These are phyloP conservation scores for Epichloe bromicola DNA, from an alignment of 2,329 filamentous ascomycete species.

Conservation along the genomic window DNA sequence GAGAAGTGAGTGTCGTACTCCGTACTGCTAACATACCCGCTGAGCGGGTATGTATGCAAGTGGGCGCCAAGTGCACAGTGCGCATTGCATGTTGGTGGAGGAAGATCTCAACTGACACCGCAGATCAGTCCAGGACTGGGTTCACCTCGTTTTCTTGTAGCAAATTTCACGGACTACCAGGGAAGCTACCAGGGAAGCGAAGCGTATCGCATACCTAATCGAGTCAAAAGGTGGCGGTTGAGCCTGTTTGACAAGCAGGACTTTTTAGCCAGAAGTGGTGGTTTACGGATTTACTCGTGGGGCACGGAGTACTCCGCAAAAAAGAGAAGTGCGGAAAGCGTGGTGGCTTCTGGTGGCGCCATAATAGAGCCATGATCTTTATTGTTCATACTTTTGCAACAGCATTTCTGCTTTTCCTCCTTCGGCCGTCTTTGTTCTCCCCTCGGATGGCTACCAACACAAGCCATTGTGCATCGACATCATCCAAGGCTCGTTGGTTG, in stretches of 20 bases:
- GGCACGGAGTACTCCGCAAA: no score
- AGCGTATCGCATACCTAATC: no score
- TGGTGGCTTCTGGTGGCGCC: not conserved
- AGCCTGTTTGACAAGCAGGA: no score
- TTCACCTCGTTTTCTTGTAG: no score
- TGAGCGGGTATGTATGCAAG: not conserved
- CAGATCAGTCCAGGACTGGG: not conserved
- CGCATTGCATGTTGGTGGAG: not conserved
- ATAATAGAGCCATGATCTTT: not conserved
- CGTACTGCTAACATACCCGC: not conserved
- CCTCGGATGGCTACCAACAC: not conserved
- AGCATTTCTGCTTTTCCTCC: not conserved
- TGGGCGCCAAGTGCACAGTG: not conserved
- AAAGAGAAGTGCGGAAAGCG: no score
- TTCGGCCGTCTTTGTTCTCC: not conserved
- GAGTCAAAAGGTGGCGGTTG: no score
- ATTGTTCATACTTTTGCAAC: not conserved
- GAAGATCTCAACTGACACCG: not conserved
- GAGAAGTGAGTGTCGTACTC: not conserved
- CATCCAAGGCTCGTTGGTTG: not conserved
- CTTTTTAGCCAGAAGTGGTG: no score
- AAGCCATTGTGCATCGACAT: not conserved
- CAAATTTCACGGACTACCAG: no score
- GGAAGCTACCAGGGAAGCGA: no score
- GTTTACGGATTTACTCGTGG: no score